Percentiles rank a stretch among this genome's conserved stretches.
Conservation (phyloP, 2,329 filamentous ascomycete species). For the Rhytidhysteron rufulum region DNA sequence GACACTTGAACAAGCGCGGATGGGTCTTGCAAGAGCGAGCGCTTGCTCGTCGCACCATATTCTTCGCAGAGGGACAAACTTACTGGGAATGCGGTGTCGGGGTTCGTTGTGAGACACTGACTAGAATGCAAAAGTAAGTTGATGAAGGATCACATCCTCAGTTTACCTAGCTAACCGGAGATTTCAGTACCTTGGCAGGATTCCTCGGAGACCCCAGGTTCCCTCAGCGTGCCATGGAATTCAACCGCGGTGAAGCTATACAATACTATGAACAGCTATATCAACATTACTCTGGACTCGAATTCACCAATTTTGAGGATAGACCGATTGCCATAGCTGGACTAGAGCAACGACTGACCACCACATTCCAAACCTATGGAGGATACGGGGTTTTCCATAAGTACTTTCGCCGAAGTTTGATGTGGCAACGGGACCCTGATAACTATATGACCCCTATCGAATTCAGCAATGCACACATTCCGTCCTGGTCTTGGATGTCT, state of each 20-base stretch:
- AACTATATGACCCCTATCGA: background rate
- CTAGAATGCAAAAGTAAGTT: background rate
- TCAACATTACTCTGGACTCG: background rate
- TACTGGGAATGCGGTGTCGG: constrained; percentile 4
- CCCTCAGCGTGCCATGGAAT: background rate
- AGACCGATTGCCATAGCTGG: background rate
- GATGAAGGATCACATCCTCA: background rate
- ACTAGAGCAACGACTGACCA: background rate
- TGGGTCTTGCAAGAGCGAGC: constrained; percentile 5
- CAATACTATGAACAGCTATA: background rate
- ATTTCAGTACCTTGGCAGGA: background rate
- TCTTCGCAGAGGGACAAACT: constrained; percentile 1
- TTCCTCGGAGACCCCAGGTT: background rate
- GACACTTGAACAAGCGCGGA: background rate
- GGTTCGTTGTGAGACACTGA: background rate
- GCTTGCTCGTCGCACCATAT: constrained; percentile 2
- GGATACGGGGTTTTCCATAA: background rate
- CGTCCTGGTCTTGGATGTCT: background rate
- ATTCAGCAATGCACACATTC: background rate
- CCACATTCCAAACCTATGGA: background rate
- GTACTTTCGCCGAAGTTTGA: background rate
- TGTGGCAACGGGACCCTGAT: background rate
- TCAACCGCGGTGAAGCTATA: background rate
- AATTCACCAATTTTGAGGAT: background rate
- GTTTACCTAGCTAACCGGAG: background rate